These are phyloP conservation scores for Tardiomyces depauwii DNA, from an alignment of 1,139 yeast species.

Conservation along the genomic window DNA sequence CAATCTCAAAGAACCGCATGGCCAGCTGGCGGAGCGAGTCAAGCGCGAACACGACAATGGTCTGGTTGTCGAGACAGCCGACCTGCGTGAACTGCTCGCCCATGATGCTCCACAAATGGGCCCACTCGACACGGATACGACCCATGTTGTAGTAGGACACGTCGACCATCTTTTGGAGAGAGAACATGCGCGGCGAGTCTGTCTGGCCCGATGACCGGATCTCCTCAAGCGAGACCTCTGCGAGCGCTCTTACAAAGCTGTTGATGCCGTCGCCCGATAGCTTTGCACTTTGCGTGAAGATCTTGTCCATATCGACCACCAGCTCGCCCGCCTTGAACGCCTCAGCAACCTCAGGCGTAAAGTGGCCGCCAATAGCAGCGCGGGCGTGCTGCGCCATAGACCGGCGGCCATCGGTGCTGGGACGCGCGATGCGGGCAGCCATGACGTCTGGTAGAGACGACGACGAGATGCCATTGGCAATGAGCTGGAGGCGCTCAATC, in stretches of 20 bases:
- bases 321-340: constrained; percentile 63
- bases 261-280: constrained; percentile 78
- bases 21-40: constrained; percentile 91
- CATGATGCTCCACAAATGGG: constrained; percentile 89
- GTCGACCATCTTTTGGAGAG: constrained; percentile 91
- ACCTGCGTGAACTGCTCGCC: constrained; percentile 81
- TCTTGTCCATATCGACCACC: constrained; percentile 75
- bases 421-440: constrained; percentile 1
- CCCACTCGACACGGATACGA: constrained; percentile 94
- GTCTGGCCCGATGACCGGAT: constrained; percentile 81
- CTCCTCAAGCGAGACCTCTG: constrained; percentile 83
- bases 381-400: constrained; percentile 3
- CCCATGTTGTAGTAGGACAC: constrained; percentile 96
- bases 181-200: constrained; percentile 77
- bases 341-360: constrained; percentile 45
- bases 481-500: constrained; percentile 77
- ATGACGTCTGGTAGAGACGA: constrained; percentile 74
- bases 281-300: constrained; percentile 73
- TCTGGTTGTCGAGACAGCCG: constrained; percentile 67
- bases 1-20: constrained; percentile 84
- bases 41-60: constrained; percentile 79
- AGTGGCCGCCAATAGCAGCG: constrained; percentile 2
- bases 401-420: constrained; percentile 1
- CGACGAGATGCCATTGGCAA: constrained; percentile 83
- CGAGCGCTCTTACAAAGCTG: constrained; percentile 75